Base-by-base conservation (phyloP, 768 basidiomycete genomes). In the Chiua virens region DNA sequence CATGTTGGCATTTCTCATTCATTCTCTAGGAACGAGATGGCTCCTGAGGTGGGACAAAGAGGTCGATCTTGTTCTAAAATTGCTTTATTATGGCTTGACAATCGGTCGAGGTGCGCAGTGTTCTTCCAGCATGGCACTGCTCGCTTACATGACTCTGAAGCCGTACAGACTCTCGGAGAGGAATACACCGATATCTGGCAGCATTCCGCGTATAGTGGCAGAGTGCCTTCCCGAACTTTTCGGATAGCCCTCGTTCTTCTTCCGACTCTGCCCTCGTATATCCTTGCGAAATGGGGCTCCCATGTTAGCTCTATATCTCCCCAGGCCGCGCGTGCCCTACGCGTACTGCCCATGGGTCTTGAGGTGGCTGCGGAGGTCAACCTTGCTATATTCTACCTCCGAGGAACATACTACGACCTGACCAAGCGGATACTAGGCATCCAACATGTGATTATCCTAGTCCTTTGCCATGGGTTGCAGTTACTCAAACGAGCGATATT, bases 101-200 rank as follows among this genome's bases (percentile, higher is more conserved):
- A 81, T 82, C 42, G 88, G 88, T 47, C 75, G 82, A 71, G 88
- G 92, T 90, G 58, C 52, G 73, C 58, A 25, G 32, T 37, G 42
- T 7, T 30, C 47, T 8, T 40, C 40, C 30, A 22, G 21, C 25
- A 8, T 23, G 45, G 30, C 27, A 22, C 10, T 17, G 38, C 28
- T 20, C 8, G 42, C 57, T 67, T 42, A 56, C 50, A 34, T 53
- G 38, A 18, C 47, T 35, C 10, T 9, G 35, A 45, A 93, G 91
- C 85, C 15, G 79, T 77, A 10, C 91, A 93, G 68, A 92, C 87
- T 5, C 75, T 93, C 1, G 92, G 92, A n/a, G 92, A 94, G 67
- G 92, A 94, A 63, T 94, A 94, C 60, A 92, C 89, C 1, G 86
- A 87, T 60, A 84, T 88, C 30, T 89, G 90, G 87, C 82, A 85